A percentile compares a stretch with the other conserved stretches of the same genome.
Evolutionary conservation across 352 stramenopile species (phyloP).

Genomic region (Elongisporangium anandrum): DNA sequence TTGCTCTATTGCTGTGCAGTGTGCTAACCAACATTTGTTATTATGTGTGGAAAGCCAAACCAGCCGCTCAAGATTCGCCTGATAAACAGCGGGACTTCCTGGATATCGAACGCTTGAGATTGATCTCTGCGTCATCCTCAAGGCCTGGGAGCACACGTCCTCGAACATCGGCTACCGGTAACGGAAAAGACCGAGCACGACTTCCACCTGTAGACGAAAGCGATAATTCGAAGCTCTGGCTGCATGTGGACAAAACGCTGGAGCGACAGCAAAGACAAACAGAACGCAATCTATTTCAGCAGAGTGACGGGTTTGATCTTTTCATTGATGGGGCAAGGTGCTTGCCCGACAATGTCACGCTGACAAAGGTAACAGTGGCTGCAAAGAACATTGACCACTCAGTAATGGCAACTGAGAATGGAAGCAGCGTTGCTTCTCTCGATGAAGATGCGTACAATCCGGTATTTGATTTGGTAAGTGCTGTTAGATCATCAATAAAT

Average conservation of each 20-base stretch:
- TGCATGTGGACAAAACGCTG: conserved; percentile 29
- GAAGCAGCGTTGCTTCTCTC: conserved; percentile 15
- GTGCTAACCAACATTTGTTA: conserved; percentile 12
- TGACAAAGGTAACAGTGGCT: conserved; percentile 70
- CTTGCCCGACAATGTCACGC: conserved; percentile 63
- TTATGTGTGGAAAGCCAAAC: conserved; percentile 11
- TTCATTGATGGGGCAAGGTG: conserved; percentile 70
- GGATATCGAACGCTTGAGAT: conserved; percentile 26
- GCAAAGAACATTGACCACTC: conserved; percentile 49
- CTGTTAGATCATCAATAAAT: background rate
- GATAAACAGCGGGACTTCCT: conserved; percentile 14
- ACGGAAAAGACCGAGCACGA: conserved; percentile 13
- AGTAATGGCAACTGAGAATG: conserved; percentile 25
- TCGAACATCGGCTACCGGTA: conserved; percentile 12
- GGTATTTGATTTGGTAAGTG: conserved; percentile 45
- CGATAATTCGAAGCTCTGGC: conserved; percentile 16
- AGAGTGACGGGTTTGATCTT: conserved; percentile 76
- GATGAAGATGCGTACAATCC: conserved; percentile 33
- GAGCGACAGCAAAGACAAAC: conserved; percentile 21
- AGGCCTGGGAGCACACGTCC: conserved; percentile 23
- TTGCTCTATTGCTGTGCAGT: conserved; percentile 1
- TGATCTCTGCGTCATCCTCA: conserved; percentile 24
- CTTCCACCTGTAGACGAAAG: conserved; percentile 20
- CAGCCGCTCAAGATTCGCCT: conserved; percentile 14
- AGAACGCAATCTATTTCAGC: conserved; percentile 35